Evolutionary conservation across 192 early-diverging fungal genomes (phyloP).

Genomic region (Diversispora epigaea): DNA sequence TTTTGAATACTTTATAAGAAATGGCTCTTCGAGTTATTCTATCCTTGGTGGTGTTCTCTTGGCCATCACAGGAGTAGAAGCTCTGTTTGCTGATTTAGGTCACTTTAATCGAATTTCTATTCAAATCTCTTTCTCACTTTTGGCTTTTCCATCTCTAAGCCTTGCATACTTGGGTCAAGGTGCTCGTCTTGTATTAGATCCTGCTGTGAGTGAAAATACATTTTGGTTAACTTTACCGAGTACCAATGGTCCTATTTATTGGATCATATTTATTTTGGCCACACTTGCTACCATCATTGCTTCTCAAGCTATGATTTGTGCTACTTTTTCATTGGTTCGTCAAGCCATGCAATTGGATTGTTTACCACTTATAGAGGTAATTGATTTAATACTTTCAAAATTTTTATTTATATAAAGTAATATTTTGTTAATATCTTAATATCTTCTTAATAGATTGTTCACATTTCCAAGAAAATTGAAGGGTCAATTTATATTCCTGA

Average conservation of each 20-base stretch:
- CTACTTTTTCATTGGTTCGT: constrained; percentile 52
- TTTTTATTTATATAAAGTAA: background rate
- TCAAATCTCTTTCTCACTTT: constrained; percentile 43
- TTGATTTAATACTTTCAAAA: background rate
- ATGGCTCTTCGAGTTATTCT: constrained; percentile 36
- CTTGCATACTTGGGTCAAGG: constrained; percentile 52
- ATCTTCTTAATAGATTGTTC: constrained; percentile 32
- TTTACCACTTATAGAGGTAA: constrained; percentile 47
- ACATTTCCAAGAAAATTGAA: constrained; percentile 38
- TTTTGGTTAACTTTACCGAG: constrained; percentile 11
- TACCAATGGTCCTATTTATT: constrained; percentile 17
- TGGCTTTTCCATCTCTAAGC: constrained; percentile 51
- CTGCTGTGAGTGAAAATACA: background rate
- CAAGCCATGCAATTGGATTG: constrained; percentile 53
- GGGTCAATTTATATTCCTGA: constrained; percentile 53
- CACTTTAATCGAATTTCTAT: constrained; percentile 53
- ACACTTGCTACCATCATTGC: constrained; percentile 57
- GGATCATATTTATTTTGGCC: constrained; percentile 52
- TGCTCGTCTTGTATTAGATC: constrained; percentile 30
- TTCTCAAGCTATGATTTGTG: constrained; percentile 58
- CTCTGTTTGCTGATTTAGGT: constrained; percentile 58
- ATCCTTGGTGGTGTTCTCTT: constrained; percentile 50
- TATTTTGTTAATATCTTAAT: constrained; percentile 1
- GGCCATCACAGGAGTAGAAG: constrained; percentile 56
- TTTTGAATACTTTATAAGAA: constrained; percentile 35